Percentiles rank a stretch among this genome's conserved stretches.
Conservation (phyloP, 352 stramenopile genomes). For the Phytopythium montanum region DNA sequence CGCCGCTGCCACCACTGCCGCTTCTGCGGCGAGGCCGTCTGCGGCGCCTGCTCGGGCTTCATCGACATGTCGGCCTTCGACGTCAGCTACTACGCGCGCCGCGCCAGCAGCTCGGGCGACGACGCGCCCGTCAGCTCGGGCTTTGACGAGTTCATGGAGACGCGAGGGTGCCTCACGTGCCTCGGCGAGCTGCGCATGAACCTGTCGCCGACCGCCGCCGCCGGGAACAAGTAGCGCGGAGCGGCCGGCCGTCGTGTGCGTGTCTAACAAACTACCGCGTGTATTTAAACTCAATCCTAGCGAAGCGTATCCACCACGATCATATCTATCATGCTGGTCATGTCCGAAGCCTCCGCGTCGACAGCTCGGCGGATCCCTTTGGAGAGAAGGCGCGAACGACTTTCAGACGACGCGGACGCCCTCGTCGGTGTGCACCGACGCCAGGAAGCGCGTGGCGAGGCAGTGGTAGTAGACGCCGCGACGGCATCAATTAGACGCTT, state of each 20-base stretch:
- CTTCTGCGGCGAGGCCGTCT: slow-evolving; percentile 65
- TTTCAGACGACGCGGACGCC: neutral
- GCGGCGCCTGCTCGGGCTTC: slow-evolving; percentile 54
- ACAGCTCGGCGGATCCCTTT: no score
- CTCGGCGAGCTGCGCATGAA: slow-evolving; percentile 22
- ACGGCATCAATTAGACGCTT: neutral
- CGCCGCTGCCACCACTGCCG: slow-evolving; percentile 64
- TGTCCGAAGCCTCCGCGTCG: neutral
- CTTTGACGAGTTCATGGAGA: slow-evolving; percentile 16
- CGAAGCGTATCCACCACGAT: neutral
- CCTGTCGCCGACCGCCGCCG: slow-evolving; percentile 13
- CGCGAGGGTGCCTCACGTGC: slow-evolving; percentile 17
- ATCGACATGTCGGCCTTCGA: slow-evolving; percentile 37
- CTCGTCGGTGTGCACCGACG: neutral
- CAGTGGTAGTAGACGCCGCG: neutral
- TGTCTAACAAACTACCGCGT: neutral
- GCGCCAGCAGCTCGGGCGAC: slow-evolving; percentile 1
- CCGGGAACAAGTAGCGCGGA: neutral
- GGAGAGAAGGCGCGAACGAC: neutral
- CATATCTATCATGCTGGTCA: neutral
- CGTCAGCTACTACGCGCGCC: slow-evolving; percentile 15
- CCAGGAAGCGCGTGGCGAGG: neutral
- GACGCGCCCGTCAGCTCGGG: neutral
- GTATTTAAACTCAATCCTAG: slow-evolving; percentile 6
- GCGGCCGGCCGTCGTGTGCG: no score